Conservation (phyloP, 1,284 basidiomycete species). For the Malassezia restricta region DNA sequence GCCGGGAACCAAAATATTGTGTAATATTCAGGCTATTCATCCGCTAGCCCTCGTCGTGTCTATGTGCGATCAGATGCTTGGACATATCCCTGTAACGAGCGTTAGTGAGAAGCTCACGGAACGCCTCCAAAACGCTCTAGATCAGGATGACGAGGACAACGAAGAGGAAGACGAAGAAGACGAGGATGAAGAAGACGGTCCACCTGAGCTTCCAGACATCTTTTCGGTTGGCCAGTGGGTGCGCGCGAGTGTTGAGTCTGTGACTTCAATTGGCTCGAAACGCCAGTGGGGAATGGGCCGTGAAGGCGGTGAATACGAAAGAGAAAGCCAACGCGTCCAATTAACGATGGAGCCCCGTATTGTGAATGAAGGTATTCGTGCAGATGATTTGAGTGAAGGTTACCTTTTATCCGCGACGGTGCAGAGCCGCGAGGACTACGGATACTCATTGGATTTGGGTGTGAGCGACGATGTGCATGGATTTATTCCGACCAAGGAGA, state of each 20-base stretch:
- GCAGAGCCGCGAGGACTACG: conserved; percentile 82
- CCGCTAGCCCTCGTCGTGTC: conserved; percentile 84
- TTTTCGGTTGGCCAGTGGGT: conserved; percentile 79
- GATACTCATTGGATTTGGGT: conserved; percentile 79
- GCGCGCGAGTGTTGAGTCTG: conserved; percentile 61
- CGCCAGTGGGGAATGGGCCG: conserved; percentile 54
- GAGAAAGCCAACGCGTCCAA: conserved; percentile 55
- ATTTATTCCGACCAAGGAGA: conserved; percentile 38
- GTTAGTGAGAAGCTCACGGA: conserved; percentile 72
- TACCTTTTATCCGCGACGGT: conserved; percentile 31
- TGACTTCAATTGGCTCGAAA: conserved; percentile 53
- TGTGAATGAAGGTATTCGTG: conserved; percentile 70
- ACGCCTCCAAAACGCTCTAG: conserved; percentile 49
- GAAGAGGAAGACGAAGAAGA: conserved; percentile 49
- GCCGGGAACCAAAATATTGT: conserved; percentile 73
- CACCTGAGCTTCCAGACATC: conserved; percentile 51
- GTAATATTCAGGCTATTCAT: conserved; percentile 72
- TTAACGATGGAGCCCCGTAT: conserved; percentile 70
- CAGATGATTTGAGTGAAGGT: conserved; percentile 58
- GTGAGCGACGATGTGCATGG: conserved; percentile 22
- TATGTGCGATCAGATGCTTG: conserved; percentile 85
- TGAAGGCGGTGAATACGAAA: conserved; percentile 37
- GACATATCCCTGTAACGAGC: conserved; percentile 87
- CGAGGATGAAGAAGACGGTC: conserved; percentile 17
- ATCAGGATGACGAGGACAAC: conserved; percentile 48